phyloP scores from a whole-genome alignment of 1,284 basidiomycete species.

The Tilletia caries region DNA sequence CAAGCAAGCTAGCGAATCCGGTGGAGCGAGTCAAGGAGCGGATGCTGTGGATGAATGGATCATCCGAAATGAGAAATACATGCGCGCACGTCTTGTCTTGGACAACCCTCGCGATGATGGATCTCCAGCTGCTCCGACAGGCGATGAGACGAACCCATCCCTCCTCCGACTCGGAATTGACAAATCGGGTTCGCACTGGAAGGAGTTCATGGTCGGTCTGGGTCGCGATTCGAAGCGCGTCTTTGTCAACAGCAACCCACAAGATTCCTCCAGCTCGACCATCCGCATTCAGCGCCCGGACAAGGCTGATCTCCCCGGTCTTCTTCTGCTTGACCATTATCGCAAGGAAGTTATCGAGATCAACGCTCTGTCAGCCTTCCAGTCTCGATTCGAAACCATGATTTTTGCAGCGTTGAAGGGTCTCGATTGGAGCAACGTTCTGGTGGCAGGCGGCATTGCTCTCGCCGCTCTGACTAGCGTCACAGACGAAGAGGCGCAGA shows the following conservation, averaged over 20 bases:
- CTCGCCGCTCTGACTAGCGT: slow-evolving; percentile 12
- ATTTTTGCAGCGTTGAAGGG: background rate
- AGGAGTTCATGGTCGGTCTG: slow-evolving; percentile 15
- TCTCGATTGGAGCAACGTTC: slow-evolving; percentile 5
- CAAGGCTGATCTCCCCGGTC: background rate
- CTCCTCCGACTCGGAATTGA: background rate
- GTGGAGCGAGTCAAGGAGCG: too few relatives aligned
- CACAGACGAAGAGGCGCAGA: slow-evolving; percentile 2
- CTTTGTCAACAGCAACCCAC: background rate
- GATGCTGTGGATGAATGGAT: too few relatives aligned
- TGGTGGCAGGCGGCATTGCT: slow-evolving; percentile 14
- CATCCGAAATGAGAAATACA: too few relatives aligned
- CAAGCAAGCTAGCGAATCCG: too few relatives aligned
- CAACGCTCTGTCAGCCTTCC: background rate
- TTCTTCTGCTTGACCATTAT: too few relatives aligned
- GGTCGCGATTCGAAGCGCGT: background rate
- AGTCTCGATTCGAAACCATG: background rate
- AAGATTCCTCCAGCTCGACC: background rate
- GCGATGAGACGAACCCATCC: background rate
- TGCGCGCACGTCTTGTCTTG: too few relatives aligned
- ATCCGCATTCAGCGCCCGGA: background rate
- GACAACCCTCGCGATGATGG: background rate
- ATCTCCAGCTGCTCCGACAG: too few relatives aligned
- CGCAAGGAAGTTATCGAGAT: slow-evolving; percentile 1
- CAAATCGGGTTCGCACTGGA: too few relatives aligned